Base-by-base conservation (phyloP, 2,329 filamentous ascomycete species). In the Fusarium miscanthi region DNA sequence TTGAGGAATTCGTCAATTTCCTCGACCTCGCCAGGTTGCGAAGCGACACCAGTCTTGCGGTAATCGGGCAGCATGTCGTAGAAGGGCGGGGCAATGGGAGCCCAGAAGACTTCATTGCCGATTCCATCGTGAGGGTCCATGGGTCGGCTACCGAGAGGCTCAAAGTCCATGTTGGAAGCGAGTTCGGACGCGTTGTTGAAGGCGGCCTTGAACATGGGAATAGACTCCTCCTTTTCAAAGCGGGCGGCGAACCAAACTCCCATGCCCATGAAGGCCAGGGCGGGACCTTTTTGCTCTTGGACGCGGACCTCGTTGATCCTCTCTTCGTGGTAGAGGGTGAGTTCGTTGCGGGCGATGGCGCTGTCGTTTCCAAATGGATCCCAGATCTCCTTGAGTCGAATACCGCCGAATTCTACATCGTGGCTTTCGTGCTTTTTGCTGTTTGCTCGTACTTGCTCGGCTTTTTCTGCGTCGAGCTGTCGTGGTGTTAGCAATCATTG, bases 371-470 rank as follows among this genome's bases (percentile, higher is more conserved):
- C 74, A 21, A 84, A 90, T 4, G 90, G 89, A 78, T 92, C 89
- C 88, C 89, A 92, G 16, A 90, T 78, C 65, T 90, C 90, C 25
- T 66, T 53, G 11, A 74, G 58, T 30, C 72, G 72, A 21, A 74
- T 60, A 5, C 63, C 72, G 13, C 60, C 72, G n/a, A 74, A 63
- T 37, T 69, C 68, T 53, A 74, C 56, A 38, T 74, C 71, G 48
- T 74, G 71, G 14, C 69, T 72, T 27, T 70, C 63, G 48, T 74
- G 71, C 59, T 74, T 74, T 30, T 62, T 31, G 46, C 70, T 73
- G 35, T 58, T 64, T 31, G 48, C 42, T 19, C 66, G 66, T 2
- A 56, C 58, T 25, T 68, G 21, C 27, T 70, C 45, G 31, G 74
- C 74, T 27, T 69, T 73, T 33, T 76, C 71, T 31, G 43, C 52